phyloP scores from a whole-genome alignment of 2,329 filamentous ascomycete genomes.

The Lasiodiplodia hormozganensis region DNA sequence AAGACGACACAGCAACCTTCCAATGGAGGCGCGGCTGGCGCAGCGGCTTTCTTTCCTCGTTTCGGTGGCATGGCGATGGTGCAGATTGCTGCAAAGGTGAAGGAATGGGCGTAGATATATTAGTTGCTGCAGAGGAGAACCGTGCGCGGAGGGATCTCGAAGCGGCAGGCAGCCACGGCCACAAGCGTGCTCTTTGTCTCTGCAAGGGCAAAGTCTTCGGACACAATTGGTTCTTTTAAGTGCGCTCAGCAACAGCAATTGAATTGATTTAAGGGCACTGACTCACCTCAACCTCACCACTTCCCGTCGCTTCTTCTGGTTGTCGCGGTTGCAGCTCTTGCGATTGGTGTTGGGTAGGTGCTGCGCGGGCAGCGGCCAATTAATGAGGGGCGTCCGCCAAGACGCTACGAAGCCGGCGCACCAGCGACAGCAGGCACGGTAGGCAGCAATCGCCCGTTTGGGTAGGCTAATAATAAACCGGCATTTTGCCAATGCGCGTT shows the following conservation, averaged over 20 bases:
- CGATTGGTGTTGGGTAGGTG: not conserved
- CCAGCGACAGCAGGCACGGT: not conserved
- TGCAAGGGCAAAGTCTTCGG: not conserved
- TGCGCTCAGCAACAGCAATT: not conserved
- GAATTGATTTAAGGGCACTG: not conserved
- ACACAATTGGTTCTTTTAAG: not conserved
- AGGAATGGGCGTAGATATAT: conserved; percentile 2
- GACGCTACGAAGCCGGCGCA: not conserved
- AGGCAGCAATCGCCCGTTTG: not conserved
- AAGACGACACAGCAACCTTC: conserved; percentile 61
- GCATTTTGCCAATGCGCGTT: not conserved
- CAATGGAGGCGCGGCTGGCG: conserved; percentile 47
- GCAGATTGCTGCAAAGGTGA: not conserved
- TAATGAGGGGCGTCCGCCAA: not conserved
- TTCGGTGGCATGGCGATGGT: not conserved
- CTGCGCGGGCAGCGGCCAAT: not conserved
- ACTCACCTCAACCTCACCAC: not conserved
- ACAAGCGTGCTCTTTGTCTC: not conserved
- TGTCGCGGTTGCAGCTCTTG: not conserved
- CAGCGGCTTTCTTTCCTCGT: not conserved
- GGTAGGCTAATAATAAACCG: not conserved
- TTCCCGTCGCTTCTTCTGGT: not conserved
- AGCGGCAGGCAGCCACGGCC: conserved; percentile 3
- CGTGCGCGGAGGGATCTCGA: not conserved
- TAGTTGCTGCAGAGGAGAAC: not conserved